Conservation (phyloP, 176 grass and related monocot species). For the Bonia amplexicaulis region DNA sequence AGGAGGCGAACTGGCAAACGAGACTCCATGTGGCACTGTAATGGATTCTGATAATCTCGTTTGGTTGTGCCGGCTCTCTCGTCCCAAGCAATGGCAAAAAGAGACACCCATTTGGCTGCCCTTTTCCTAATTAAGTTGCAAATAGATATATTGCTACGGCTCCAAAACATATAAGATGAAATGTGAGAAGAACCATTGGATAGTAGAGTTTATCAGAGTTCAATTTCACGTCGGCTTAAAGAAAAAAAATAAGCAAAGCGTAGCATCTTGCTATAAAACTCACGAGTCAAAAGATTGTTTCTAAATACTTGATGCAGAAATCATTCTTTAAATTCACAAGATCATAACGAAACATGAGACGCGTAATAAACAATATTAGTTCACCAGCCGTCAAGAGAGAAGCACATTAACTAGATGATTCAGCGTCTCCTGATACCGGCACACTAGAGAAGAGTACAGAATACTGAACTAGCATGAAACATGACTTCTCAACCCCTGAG, state of each 20-base stretch:
- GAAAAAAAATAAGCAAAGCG: neutral
- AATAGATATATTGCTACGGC: no score
- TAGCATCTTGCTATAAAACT: neutral
- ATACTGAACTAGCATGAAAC: slow-evolving; percentile 12
- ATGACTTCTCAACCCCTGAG: neutral
- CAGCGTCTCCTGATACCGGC: neutral
- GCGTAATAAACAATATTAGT: neutral
- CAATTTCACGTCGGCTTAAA: neutral
- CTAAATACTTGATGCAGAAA: no score
- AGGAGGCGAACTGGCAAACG: no score
- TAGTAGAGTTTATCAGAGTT: neutral
- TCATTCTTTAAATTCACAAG: neutral
- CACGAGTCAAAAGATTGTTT: neutral
- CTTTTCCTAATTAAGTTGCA: neutral
- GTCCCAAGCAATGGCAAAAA: no score
- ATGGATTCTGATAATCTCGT: no score
- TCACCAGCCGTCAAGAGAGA: neutral
- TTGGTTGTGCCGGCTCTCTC: no score
- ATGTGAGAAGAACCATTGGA: neutral
- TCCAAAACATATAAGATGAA: neutral
- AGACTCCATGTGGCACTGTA: no score
- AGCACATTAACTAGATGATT: neutral
- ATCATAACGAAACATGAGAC: neutral
- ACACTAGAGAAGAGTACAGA: neutral
- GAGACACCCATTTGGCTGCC: neutral